Base-by-base conservation (phyloP, 768 basidiomycete species). In the Suillus variegatus region DNA sequence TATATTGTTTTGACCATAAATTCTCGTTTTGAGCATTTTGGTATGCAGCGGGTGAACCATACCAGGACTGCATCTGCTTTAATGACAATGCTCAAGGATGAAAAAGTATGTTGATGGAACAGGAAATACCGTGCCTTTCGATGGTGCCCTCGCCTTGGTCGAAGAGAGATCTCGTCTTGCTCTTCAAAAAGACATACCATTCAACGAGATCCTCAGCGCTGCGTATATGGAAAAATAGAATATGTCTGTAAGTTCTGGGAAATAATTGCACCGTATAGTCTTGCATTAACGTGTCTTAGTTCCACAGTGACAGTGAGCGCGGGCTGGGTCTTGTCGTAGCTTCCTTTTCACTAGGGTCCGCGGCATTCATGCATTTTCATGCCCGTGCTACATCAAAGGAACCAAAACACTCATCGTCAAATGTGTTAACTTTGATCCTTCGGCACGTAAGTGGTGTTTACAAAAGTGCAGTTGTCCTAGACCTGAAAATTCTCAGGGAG, bases 141-240 rank as follows among this genome's bases (percentile, higher is more conserved):
- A 82, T 32, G 77, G 79, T 40, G 90, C 92, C 20, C 82, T 86
- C 56, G 73, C 79, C 1, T 72, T 92, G 38, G 92, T 94, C 51
- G 77, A 86, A 70, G 73, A 75, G 18, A 87, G 89, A 44, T 82
- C 88, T 60, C 66, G 55, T 3, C 75, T 82, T 64, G 85, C 86
- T 12, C 72, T 93, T 16, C 69, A 66, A 2, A 66, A 64, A 18
- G 62, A 74, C 13, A 69, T 77, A 35, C 69, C 75, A 0, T 93
- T 94, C 78, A 94, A 94, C 68, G 92, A 94, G 75, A 82, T 94
- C 43, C 81, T 94, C 38, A 89, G 88, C 65, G 91, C 89, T 56
- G 92, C 91, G 1, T 94, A 94, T 70, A 93, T 94, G 90, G 90
- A 92, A 71, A 82, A 85, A 64, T 92, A 94, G 74, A 90, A 84